Conservation (phyloP, 805 yeast species). For the Lachancea mirantina region DNA sequence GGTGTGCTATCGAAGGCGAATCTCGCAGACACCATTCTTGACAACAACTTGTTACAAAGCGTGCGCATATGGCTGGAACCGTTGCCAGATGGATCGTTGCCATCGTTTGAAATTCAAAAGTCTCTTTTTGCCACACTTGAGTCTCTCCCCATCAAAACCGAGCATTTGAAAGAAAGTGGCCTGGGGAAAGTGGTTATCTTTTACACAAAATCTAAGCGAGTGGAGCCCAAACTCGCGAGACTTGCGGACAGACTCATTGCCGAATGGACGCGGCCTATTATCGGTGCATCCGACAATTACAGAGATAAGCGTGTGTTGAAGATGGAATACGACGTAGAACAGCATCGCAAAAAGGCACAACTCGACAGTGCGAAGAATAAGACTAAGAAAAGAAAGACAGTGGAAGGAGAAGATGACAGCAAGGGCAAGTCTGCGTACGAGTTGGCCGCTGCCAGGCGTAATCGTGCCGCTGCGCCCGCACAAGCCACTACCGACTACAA, state of each 20-base stretch:
- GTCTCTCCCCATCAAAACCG: slow-evolving; percentile 86
- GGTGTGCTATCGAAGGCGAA: slow-evolving; percentile 71
- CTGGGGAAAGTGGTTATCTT: slow-evolving; percentile 90
- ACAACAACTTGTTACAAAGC: slow-evolving; percentile 87
- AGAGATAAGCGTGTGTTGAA: slow-evolving; percentile 73
- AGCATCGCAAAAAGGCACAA: slow-evolving; percentile 34
- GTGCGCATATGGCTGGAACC: slow-evolving; percentile 98
- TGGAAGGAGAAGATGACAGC: slow-evolving; percentile 12
- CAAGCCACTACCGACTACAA: slow-evolving; percentile 83
- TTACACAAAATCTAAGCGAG: slow-evolving; percentile 83
- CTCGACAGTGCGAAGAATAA: slow-evolving; percentile 27
- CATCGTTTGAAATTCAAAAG: slow-evolving; percentile 94
- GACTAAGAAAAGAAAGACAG: slow-evolving; percentile 29
- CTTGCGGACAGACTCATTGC: slow-evolving; percentile 87
- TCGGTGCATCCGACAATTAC: slow-evolving; percentile 91
- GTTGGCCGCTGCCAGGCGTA: slow-evolving; percentile 83
- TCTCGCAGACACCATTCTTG: slow-evolving; percentile 86
- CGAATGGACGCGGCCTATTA: slow-evolving; percentile 97
- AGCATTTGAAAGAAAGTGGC: slow-evolving; percentile 90
- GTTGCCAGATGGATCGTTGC: slow-evolving; percentile 93
- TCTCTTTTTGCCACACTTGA: slow-evolving; percentile 69
- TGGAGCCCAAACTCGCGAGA: slow-evolving; percentile 80
- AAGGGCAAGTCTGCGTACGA: slow-evolving; percentile 53
- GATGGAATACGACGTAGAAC: slow-evolving; percentile 58
- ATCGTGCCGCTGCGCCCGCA: slow-evolving; percentile 93